These are phyloP conservation scores for Alternaria arborescens DNA, from an alignment of 2,329 filamentous ascomycete genomes.

Conservation along the genomic window DNA sequence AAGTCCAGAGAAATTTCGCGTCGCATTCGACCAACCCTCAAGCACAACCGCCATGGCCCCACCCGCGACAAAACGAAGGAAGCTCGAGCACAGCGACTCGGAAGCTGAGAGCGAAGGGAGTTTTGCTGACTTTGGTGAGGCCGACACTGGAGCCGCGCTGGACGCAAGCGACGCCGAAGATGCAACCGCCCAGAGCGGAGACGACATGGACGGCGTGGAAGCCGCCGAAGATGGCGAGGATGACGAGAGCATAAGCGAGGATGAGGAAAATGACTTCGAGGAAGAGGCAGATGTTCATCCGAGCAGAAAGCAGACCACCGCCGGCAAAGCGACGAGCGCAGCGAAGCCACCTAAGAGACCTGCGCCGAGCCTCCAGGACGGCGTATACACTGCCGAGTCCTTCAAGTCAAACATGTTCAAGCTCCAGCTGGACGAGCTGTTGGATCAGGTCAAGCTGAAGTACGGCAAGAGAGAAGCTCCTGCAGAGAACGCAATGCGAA, in stretches of 20 bases:
- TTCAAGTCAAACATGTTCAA: slow-evolving; percentile 74
- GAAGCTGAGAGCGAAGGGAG: slow-evolving; percentile 38
- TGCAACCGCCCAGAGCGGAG: slow-evolving; percentile 17
- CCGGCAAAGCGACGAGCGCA: slow-evolving; percentile 19
- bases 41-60: slow-evolving; percentile 41
- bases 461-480: slow-evolving; percentile 65
- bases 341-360: slow-evolving; percentile 32
- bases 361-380: slow-evolving; percentile 41
- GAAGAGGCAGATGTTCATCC: slow-evolving; percentile 22
- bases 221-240: slow-evolving; percentile 17
- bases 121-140: slow-evolving; percentile 34
- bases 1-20: slow-evolving; percentile 32
- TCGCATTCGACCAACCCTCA: slow-evolving; percentile 14
- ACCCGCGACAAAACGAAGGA: slow-evolving; percentile 57
- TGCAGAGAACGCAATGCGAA: slow-evolving; percentile 55
- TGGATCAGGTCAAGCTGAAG: slow-evolving; percentile 65
- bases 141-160: slow-evolving; percentile 24
- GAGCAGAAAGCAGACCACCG: slow-evolving; percentile 12
- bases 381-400: slow-evolving; percentile 61
- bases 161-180: slow-evolving; percentile 26
- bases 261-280: slow-evolving; percentile 13
- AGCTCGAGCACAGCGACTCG: slow-evolving; percentile 53
- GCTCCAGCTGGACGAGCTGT: slow-evolving; percentile 70
- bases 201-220: slow-evolving; percentile 21
- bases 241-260: slow-evolving; percentile 25